Conservation (phyloP, 805 yeast species). For the Candida patagonica region DNA sequence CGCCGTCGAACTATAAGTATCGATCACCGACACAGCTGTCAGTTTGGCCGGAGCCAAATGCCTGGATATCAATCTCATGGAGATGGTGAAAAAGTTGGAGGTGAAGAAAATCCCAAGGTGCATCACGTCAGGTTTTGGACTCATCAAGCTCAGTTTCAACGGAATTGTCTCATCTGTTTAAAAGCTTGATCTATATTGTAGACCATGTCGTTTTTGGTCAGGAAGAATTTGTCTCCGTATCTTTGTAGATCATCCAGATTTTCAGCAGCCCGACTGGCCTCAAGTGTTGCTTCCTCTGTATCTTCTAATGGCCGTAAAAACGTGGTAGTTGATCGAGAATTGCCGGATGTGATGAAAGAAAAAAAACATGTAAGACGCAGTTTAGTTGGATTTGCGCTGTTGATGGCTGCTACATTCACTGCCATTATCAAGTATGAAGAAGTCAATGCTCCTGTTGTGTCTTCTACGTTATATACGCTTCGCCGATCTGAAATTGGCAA, state of each 20-base stretch:
- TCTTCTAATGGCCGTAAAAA: no score
- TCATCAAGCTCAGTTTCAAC: no score
- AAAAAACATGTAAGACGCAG: conserved; percentile 42
- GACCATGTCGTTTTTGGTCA: no score
- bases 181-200: no score
- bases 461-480: conserved; percentile 76
- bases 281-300: no score
- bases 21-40: conserved; percentile 24
- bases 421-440: conserved; percentile 90
- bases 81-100: neutral
- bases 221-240: no score
- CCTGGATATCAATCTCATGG: conserved; percentile 5
- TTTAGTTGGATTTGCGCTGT: conserved; percentile 44
- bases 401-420: conserved; percentile 46
- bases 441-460: conserved; percentile 78
- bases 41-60: conserved; percentile 23
- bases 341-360: conserved; percentile 50
- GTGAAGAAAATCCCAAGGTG: neutral
- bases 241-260: no score
- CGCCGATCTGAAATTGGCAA: conserved; percentile 64
- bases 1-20: conserved; percentile 30
- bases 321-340: conserved; percentile 63
- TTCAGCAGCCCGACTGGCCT: no score
- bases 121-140: no score
- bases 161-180: no score